Conservation (phyloP, 495 filamentous ascomycete genomes). For the Neurospora tetrasperma region DNA sequence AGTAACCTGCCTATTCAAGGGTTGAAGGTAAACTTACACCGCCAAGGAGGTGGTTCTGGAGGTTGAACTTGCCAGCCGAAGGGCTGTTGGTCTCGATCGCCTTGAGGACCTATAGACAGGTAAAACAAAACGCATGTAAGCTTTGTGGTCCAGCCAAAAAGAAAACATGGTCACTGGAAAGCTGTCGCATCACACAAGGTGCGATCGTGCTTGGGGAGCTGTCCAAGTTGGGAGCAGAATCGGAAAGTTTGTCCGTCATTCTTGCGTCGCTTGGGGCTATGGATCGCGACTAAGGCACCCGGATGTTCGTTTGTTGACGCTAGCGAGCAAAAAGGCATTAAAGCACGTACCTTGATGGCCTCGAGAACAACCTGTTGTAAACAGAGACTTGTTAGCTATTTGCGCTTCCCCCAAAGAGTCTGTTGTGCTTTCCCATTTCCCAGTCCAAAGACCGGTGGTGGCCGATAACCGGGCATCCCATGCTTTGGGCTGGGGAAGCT, state of each 20-base stretch:
- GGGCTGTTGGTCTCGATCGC: constrained; percentile 59
- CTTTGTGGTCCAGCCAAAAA: background rate
- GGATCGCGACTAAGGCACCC: background rate
- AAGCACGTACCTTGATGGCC: constrained; percentile 64
- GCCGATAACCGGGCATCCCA: background rate
- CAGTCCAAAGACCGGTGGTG: background rate
- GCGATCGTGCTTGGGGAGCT: background rate
- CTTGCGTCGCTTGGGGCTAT: background rate
- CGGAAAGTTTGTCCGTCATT: background rate
- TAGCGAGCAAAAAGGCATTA: background rate
- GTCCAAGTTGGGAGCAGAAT: background rate
- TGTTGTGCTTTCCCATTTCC: background rate
- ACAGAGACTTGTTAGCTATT: background rate
- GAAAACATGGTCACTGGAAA: background rate
- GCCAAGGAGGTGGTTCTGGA: constrained; percentile 84
- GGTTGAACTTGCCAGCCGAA: constrained; percentile 67
- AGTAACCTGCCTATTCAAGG: background rate
- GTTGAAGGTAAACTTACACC: constrained; percentile 54
- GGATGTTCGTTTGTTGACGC: background rate
- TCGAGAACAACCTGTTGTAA: constrained; percentile 46
- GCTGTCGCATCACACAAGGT: background rate
- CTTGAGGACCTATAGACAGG: constrained; percentile 52
- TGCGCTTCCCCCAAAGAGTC: background rate
- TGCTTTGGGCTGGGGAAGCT: background rate
- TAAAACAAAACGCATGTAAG: constrained; percentile 4